Evolutionary conservation across 352 stramenopile genomes (phyloP).

Genomic region (Lagenidium giganteum): DNA sequence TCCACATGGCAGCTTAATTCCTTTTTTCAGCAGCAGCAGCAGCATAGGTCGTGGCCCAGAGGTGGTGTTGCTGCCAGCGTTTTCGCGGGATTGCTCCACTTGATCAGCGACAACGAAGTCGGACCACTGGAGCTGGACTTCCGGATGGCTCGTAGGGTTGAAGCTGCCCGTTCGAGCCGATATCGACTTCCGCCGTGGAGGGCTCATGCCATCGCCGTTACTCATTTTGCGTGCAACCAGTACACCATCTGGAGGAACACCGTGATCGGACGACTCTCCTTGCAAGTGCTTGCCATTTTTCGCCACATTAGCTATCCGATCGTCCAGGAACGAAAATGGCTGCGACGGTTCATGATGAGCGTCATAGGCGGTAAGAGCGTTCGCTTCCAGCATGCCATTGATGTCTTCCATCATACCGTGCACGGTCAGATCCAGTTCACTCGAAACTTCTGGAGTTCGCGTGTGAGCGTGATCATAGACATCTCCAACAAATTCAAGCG

Average conservation of each 20-base stretch:
- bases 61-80: conserved; percentile 4
- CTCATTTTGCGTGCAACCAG: conserved; percentile 2
- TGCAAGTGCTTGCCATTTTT: conserved; percentile 39
- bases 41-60: conserved; percentile 26
- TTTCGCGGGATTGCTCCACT: background rate
- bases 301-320: conserved; percentile 47
- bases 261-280: conserved; percentile 32
- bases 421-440: no score
- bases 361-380: conserved; percentile 54
- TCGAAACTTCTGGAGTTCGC: no score
- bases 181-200: conserved; percentile 18
- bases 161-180: conserved; percentile 62
- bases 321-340: conserved; percentile 47
- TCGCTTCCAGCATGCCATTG: no score
- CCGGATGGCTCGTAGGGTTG: conserved; percentile 53
- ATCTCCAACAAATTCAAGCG: no score
- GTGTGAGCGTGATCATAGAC: no score
- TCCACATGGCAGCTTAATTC: conserved; percentile 43
- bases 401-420: conserved; percentile 25
- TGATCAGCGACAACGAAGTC: conserved; percentile 52
- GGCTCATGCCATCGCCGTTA: background rate
- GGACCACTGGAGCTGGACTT: conserved; percentile 74
- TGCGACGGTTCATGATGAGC: conserved; percentile 38
- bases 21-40: conserved; percentile 51
- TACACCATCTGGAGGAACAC: background rate